Base-by-base conservation (phyloP, 1,284 basidiomycete genomes). In the Rhodotorula glutinis region DNA sequence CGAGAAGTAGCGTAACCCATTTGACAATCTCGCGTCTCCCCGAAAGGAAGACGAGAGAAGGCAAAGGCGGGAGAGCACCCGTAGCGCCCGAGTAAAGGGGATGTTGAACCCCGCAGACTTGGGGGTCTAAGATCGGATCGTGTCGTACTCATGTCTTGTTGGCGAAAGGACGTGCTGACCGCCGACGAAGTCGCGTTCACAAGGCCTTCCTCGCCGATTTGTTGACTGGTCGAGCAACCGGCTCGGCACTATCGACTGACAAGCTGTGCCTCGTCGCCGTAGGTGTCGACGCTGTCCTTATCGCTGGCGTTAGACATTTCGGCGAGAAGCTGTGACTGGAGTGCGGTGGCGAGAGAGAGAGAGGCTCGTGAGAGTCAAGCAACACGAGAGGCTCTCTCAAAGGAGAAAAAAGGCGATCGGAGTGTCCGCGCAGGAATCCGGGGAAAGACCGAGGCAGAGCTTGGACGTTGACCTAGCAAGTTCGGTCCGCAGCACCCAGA, bases 181-280 rank as follows among this genome's bases (percentile, higher is more conserved):
- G 33, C 5, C 33, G 33, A 38, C 33, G 11, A 38, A 38, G 33
- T 38, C 33, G 33, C 33, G 33, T 38, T 38, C 11, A 38, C 33
- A 11, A 38, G 33, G 33, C 33, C 33, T 38, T 11, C 7, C 7
- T 38, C 33, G 33, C 33, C 33, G 33, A 38, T 5, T 5, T 38
- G 33, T 38, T 38, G 33, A 38, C 33, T 38, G 33, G 33, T 38
- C 33, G 33, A 38, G 33, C 33, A 38, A 11, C n/a, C 33, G 33
- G 49, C 49, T 51, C 44, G 44, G 43, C 19, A 25, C 41, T 25
- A n/a, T 65, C 27, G 47, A 49, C 67, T 63, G 49, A 72, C 71
- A 46, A 72, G 65, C 57, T 65, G 68, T 19, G 61, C 71, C 55
- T 72, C 71, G 63, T 72, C 71, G 59, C 66, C 68, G 54, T 63